Conservation (phyloP, 23 red algal species). For the Pyropia haitanensis region DNA sequence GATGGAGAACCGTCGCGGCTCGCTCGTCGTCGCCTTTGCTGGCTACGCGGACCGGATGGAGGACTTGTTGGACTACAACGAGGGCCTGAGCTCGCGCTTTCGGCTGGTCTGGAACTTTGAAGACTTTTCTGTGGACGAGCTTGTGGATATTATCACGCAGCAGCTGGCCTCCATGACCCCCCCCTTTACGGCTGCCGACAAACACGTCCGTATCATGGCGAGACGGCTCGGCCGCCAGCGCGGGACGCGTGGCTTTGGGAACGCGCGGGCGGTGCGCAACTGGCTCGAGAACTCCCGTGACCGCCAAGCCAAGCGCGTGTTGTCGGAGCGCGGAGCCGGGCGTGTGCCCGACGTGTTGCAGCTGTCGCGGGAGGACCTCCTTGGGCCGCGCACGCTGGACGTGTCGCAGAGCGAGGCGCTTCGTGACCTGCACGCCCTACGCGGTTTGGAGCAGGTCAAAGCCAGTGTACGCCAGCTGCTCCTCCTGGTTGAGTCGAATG, state of each 20-base stretch:
- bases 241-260: not conserved
- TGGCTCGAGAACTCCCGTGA: not conserved
- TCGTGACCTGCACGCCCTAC: not conserved
- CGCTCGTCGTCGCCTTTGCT: not conserved
- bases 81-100: not conserved
- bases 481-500: not conserved
- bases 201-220: not conserved
- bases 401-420: not conserved
- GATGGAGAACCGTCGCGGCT: not conserved
- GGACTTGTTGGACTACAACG: not conserved
- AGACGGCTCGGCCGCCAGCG: not conserved
- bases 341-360: not conserved
- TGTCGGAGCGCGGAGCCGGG: not conserved
- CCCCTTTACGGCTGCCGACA: not conserved
- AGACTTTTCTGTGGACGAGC: not conserved
- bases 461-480: not conserved
- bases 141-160: not conserved
- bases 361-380: not conserved
- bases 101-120: not conserved
- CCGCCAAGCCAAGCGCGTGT: not conserved
- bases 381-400: not conserved
- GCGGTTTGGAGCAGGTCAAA: not conserved
- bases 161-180: not conserved
- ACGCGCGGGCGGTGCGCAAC: not conserved
- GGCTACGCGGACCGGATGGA: not conserved